Evolutionary conservation across 345 rosid genomes (phyloP), one percentile per base, ranked within the genome.

Genomic region (Pugionium cornutum): DNA sequence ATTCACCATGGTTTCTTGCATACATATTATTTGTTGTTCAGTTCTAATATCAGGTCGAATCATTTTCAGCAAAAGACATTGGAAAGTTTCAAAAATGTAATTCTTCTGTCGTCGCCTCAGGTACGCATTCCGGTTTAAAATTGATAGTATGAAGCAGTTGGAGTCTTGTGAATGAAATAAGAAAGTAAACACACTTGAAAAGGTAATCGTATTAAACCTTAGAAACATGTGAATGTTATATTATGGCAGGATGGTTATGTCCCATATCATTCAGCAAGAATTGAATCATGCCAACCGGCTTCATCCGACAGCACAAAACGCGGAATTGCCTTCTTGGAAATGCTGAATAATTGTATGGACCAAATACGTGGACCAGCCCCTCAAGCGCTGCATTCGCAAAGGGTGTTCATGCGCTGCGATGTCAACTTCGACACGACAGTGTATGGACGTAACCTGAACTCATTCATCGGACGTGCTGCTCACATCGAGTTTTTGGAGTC

Each of bases 401-500:
- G 98, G 45, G 79, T 89, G 64, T 95, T 95, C 78, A 80, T 95
- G 85, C 95, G 98, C 33, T 95, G 99, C 5, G 96, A 95, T 67
- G 88, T 91, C 81, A 91, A 84, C 87, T 95, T 95, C 11, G 89
- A 91, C 57, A 77, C 95, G 1, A 79, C 99, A 44, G 34, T 81
- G 40, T 78, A 89, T 29, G 95, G 97, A 9, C 86, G 79, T 79
- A 95, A 84, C 81, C 74, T 91, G 18, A 89, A 95, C 82, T 64
- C 95, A 26, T 76, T 89, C 67, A 89, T 95, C 2, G 99, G 99
- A 1, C 80, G 97, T 4, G 95, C 99, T 46, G 99, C 99, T 42
- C 99, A 95, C 58, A 91, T 95, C 1, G 99, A 95, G 75, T 91
- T 95, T 80, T 67, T 95, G 76, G 98, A 95, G 81, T 78, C 97